Base-by-base conservation (phyloP, 805 yeast species). In the Babjeviella inositovora region DNA sequence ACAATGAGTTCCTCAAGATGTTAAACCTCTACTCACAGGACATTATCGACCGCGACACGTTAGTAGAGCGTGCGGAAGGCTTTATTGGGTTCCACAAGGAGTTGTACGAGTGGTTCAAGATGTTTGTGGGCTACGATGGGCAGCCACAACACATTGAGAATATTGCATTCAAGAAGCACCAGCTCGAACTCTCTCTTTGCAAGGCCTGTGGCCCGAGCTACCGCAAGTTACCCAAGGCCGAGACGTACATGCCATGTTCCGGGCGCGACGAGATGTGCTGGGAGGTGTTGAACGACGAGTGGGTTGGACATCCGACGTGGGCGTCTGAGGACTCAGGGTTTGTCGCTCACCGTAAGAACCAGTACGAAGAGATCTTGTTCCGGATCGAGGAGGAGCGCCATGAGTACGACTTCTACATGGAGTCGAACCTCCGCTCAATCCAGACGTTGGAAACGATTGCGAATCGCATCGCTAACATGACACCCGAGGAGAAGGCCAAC, bases 251-350 rank as follows among this genome's bases (percentile, higher is more conserved):
- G 93, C 96, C 97, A 12, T 87, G 97, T 38, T 79, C 93, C 7
- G 98, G 98, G 10, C 70, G 99, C 38, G 99, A 90, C 49, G 97
- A 87, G 38, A 79, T 90, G 85, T 90, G 98, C 45, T 87, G 96
- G 96, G 96, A 87, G 41, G 95, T 90, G 9, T 62, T 90, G 37
- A 90, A 90, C 47, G 98, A 90, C 46, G 97, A 87, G 49, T 90
- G 97, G 96, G 97, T 90, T 17, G 95, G 96, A 5, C 97, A 90
- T 49, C 99, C 99, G 12, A 92, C 94, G n/a, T 90, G 99, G 99
- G 98, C 97, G 4, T 87, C 97, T 1, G 99, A 90, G 47, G 99
- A 90, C 47, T 80, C 95, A 8, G 99, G 98, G 1, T 90, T 87
- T 39, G 85, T 90, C 43, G 95, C 98, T n/a, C 99, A 90, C 47